phyloP scores from a whole-genome alignment of 805 yeast genomes.

The Debaryomyces maramus region DNA sequence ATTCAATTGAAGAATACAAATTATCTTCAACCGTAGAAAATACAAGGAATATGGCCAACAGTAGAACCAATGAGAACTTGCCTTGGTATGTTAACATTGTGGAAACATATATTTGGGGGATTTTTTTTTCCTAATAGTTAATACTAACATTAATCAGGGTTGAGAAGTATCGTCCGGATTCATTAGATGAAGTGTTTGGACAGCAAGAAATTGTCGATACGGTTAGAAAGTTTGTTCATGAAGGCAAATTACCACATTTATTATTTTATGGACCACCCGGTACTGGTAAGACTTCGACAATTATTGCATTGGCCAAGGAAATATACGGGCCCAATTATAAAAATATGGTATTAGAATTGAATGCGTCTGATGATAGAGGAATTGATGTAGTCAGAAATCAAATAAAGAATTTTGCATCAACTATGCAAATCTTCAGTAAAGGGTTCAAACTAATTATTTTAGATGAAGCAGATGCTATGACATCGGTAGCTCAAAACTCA shows the following conservation, averaged over 20 bases:
- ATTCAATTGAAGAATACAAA: too few relatives aligned
- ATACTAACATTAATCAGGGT: conserved; percentile 52
- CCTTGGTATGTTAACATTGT: conserved; percentile 61
- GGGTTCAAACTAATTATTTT: conserved; percentile 89
- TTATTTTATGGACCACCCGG: conserved; percentile 96
- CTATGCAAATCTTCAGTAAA: conserved; percentile 84
- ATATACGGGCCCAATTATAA: conserved; percentile 78
- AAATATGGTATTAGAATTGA: conserved; percentile 90
- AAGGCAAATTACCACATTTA: conserved; percentile 85
- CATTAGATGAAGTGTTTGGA: conserved; percentile 86
- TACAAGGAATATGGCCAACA: background rate
- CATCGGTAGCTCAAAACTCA: conserved; percentile 82
- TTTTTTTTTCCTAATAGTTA: background rate
- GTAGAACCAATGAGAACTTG: conserved; percentile 43
- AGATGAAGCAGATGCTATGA: conserved; percentile 97
- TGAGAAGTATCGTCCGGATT: conserved; percentile 89
- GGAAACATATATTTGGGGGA: too few relatives aligned
- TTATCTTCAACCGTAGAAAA: background rate
- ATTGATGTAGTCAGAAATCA: conserved; percentile 97
- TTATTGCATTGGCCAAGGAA: conserved; percentile 82
- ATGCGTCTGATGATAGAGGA: conserved; percentile 97
- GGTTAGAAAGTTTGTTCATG: conserved; percentile 78
- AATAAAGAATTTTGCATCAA: conserved; percentile 93
- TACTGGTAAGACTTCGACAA: conserved; percentile 89
- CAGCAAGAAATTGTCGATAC: conserved; percentile 85